These are phyloP conservation scores for Aechmea fasciata DNA, from an alignment of 176 grass and related monocot species.

Conservation along the genomic window DNA sequence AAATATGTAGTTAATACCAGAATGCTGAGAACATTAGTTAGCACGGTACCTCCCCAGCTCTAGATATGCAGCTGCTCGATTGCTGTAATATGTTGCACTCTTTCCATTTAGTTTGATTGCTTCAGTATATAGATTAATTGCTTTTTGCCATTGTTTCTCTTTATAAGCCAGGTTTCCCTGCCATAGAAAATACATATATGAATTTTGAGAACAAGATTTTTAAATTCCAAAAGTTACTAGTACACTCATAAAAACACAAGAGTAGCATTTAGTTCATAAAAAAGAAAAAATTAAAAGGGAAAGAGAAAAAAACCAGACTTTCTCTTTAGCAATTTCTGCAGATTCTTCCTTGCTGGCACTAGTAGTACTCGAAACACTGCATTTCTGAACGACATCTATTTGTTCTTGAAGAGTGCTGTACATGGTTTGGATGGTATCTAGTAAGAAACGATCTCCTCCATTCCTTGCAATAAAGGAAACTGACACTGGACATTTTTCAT, in stretches of 20 bases:
- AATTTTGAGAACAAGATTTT: no score
- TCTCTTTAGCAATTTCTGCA: conserved; percentile 93
- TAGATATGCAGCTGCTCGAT: conserved; percentile 91
- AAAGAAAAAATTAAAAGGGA: not conserved
- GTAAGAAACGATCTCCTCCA: conserved; percentile 71
- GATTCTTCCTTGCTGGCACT: conserved; percentile 70
- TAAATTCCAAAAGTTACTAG: no score
- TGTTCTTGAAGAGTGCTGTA: conserved; percentile 76
- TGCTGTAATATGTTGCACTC: conserved; percentile 83
- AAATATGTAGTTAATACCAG: conserved; percentile 13
- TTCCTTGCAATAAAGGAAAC: conserved; percentile 81
- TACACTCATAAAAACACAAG: not conserved
- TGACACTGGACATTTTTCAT: conserved; percentile 83
- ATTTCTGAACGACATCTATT: conserved; percentile 49
- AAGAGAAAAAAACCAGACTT: conserved; percentile 26
- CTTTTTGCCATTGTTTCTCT: conserved; percentile 93
- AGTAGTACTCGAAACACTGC: conserved; percentile 57
- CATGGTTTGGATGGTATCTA: conserved; percentile 63
- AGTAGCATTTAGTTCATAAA: not conserved
- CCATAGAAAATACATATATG: not conserved
- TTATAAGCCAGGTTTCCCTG: conserved; percentile 92
- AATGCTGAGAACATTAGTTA: not conserved
- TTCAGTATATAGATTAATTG: conserved; percentile 77
- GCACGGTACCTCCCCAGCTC: conserved; percentile 51
- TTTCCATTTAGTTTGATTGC: conserved; percentile 88